phyloP scores from a whole-genome alignment of 768 basidiomycete species.

The Lentinula raphanica region DNA sequence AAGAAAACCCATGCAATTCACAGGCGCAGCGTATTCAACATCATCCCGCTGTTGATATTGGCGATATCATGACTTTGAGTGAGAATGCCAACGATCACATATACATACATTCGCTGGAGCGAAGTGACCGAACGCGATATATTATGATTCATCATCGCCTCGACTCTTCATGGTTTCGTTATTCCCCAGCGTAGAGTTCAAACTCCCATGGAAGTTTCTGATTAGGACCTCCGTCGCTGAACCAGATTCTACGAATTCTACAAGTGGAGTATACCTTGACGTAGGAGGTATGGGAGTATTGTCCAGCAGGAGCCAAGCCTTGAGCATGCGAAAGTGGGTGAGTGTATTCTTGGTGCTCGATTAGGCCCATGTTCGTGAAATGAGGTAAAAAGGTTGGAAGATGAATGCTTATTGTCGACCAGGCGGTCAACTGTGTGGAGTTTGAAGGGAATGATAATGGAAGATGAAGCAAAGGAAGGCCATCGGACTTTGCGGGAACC shows the following conservation, averaged over 20 bases:
- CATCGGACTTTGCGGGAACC: slow-evolving; percentile 22
- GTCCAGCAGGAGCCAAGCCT: slow-evolving; percentile 38
- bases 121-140: too few species aligned
- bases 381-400: slow-evolving; percentile 55
- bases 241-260: slow-evolving; percentile 72
- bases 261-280: slow-evolving; percentile 77
- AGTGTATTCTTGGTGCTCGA: slow-evolving; percentile 14
- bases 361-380: slow-evolving; percentile 36
- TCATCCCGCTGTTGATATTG: too few species aligned
- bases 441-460: slow-evolving; percentile 59
- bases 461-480: slow-evolving; percentile 62
- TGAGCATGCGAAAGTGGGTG: slow-evolving; percentile 9
- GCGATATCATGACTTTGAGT: too few species aligned
- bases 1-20: too few species aligned
- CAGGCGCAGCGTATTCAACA: too few species aligned
- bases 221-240: slow-evolving; percentile 49
- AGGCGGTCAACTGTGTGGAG: slow-evolving; percentile 59
- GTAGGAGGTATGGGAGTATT: slow-evolving; percentile 64
- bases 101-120: too few species aligned
- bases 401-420: slow-evolving; percentile 61
- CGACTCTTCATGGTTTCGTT: background rate
- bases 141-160: too few species aligned
- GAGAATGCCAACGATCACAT: too few species aligned
- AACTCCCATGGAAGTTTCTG: slow-evolving; percentile 72
- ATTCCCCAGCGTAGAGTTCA: slow-evolving; percentile 47